Base-by-base conservation (phyloP, 78 protist species). In the Protostelium mycophagum region DNA sequence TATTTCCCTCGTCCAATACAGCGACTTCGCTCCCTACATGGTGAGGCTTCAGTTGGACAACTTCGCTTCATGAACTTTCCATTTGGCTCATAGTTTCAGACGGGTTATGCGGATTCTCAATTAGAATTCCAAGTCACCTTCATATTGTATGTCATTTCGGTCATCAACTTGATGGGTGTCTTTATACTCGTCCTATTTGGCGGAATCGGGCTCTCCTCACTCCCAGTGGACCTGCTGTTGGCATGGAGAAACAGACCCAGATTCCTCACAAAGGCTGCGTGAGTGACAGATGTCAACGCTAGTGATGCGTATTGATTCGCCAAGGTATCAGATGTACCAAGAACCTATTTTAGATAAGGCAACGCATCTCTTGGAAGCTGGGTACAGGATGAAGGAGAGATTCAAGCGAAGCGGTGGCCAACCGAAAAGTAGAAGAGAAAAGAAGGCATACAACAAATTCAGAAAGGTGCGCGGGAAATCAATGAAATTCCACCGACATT, bases 151-250 rank as follows among this genome's bases (percentile, higher is more conserved):
- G 16, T 51, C 73, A 51, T 51, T 16, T 5, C 31, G 16, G 73
- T 51, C 31, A 5, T 51, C 73, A 51, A 94, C 38, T 34, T 91
- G 88, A 10, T 91, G 39, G 99, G 99, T 31, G 94, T 91, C 92
- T 39, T 96, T 36, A 63, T 94, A 38, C 88, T 97, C 83, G n/a
- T 86, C 36, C 5, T 97, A 29, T 97, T 95, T 37, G 98, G 97
- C 28, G 97, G 97, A n/a, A 92, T 96, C 83, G 99, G 99, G 73
- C 10, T 97, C 35, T 86, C 88, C 0, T 95, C 98, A 0, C 37
- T 96, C 9, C 99, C 99, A 73, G 38, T 96, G 38, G 97, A 94
- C 86, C 88, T 96, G 88, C 85, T 96, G 86, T 28, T 84, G n/a
- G 97, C 84, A 36, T 97, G 63, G 51, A 85, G 63, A 37, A 85